A percentile compares a stretch with the other conserved stretches of the same genome.
These are phyloP conservation scores for Cercophora scortea DNA, from an alignment of 495 filamentous ascomycete species.

Conservation along the genomic window DNA sequence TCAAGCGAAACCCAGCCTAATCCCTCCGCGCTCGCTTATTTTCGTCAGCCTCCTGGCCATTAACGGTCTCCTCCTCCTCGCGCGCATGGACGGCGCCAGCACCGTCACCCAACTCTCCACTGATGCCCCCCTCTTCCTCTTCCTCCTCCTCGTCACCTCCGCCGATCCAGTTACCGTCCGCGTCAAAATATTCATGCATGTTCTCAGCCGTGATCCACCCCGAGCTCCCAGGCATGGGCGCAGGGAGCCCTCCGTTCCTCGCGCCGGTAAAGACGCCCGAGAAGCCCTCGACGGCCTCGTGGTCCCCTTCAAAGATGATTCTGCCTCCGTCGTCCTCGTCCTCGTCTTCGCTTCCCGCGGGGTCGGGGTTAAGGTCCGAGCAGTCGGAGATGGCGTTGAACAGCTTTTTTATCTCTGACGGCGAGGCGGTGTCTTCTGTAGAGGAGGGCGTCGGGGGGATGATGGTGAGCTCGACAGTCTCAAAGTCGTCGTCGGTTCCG, in stretches of 20 bases:
- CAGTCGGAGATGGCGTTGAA: constrained; percentile 79
- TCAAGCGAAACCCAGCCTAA: neutral
- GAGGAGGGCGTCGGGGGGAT: constrained; percentile 41
- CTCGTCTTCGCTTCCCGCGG: constrained; percentile 42
- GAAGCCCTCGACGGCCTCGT: constrained; percentile 38
- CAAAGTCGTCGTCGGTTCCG: constrained; percentile 62
- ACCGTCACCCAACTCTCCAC: constrained; percentile 37
- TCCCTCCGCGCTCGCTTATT: neutral
- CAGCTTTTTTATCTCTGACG: constrained; percentile 38
- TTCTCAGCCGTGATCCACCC: constrained; percentile 98
- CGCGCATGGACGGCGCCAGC: constrained; percentile 33
- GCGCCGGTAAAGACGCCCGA: constrained; percentile 35
- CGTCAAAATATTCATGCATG: constrained; percentile 65
- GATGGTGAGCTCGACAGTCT: constrained; percentile 65
- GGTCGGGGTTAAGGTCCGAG: constrained; percentile 84
- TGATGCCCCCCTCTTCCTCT: constrained; percentile 19
- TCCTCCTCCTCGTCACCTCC: constrained; percentile 3
- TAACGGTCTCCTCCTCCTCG: constrained; percentile 27
- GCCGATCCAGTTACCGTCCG: constrained; percentile 49
- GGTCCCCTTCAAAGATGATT: constrained; percentile 51
- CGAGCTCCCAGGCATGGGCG: constrained; percentile 72
- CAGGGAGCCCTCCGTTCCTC: constrained; percentile 52
- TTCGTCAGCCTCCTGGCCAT: constrained; percentile 11
- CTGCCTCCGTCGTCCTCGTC: constrained; percentile 44
- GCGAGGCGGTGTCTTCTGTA: constrained; percentile 7